Evolutionary conservation across 2,329 filamentous ascomycete species (phyloP).

Genomic region (Ophiostoma novo-ulmi): DNA sequence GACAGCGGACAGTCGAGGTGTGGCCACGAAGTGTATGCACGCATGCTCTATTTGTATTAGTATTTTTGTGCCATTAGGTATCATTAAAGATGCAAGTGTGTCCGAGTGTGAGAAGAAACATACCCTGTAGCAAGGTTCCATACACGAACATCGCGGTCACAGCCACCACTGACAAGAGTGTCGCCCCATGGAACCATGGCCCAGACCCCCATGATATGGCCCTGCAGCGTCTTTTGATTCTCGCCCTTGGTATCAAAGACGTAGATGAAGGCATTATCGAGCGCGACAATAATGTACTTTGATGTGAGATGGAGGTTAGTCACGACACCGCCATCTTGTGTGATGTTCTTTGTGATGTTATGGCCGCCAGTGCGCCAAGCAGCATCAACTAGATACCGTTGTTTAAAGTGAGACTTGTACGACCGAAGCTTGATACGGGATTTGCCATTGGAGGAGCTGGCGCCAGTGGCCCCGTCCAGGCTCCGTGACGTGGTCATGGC

Average conservation of each 20-base stretch:
- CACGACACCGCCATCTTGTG: slow-evolving; percentile 92
- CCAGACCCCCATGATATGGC: slow-evolving; percentile 99
- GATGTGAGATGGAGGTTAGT: slow-evolving; percentile 90
- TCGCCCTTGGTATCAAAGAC: slow-evolving; percentile 92
- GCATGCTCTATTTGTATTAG: slow-evolving; percentile 50
- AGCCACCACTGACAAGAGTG: slow-evolving; percentile 89
- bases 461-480: slow-evolving; percentile 45
- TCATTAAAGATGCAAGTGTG: background rate
- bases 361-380: slow-evolving; percentile 92
- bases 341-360: slow-evolving; percentile 79
- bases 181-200: slow-evolving; percentile 99
- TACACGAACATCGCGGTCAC: slow-evolving; percentile 91
- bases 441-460: slow-evolving; percentile 27
- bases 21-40: slow-evolving; percentile 85
- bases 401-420: slow-evolving; percentile 96
- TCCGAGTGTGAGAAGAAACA: slow-evolving; percentile 31
- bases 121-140: slow-evolving; percentile 95
- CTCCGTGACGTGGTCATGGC: slow-evolving; percentile 45
- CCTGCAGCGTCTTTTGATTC: slow-evolving; percentile 80
- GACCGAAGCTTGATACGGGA: slow-evolving; percentile 64
- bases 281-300: slow-evolving; percentile 94
- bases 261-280: slow-evolving; percentile 98
- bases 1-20: slow-evolving; percentile 90
- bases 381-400: slow-evolving; percentile 92
- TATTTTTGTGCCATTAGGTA: background rate